A percentile compares a stretch with the other conserved stretches of the same genome.
Evolutionary conservation across 495 filamentous ascomycete species (phyloP).

Genomic region (Aspergillus bertholletiae): DNA sequence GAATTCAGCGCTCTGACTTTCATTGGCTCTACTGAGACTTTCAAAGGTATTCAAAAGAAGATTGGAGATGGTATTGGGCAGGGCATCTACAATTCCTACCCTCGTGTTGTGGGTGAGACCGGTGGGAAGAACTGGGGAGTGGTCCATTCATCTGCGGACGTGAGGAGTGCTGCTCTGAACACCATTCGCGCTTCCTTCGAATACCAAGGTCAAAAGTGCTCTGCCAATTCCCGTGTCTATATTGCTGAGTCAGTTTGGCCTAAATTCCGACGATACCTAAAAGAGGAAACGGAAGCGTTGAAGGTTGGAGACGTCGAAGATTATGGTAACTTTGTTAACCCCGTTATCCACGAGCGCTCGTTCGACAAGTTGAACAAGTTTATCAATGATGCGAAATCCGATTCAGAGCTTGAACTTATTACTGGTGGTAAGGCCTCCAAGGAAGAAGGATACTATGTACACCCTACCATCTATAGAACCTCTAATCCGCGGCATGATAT

Average conservation of each 20-base stretch:
- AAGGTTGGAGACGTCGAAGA: constrained; percentile 54
- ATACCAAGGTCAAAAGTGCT: constrained; percentile 87
- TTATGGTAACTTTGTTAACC: constrained; percentile 66
- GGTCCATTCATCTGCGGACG: constrained; percentile 67
- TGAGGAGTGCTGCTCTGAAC: constrained; percentile 69
- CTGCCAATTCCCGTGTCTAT: constrained; percentile 73
- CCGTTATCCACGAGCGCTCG: constrained; percentile 67
- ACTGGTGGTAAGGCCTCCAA: constrained; percentile 67
- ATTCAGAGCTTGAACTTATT: constrained; percentile 59
- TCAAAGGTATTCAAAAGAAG: constrained; percentile 67
- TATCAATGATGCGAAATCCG: constrained; percentile 62
- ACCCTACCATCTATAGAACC: constrained; percentile 67
- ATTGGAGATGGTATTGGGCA: constrained; percentile 67
- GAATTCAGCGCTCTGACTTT: constrained; percentile 76
- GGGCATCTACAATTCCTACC: constrained; percentile 66
- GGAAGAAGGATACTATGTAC: constrained; percentile 62
- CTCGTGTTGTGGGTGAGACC: constrained; percentile 79
- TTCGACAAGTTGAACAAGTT: constrained; percentile 63
- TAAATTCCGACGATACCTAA: constrained; percentile 54
- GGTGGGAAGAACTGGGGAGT: constrained; percentile 89
- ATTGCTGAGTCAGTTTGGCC: constrained; percentile 64
- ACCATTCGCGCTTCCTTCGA: constrained; percentile 84
- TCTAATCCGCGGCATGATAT: constrained; percentile 59
- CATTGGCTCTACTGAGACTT: constrained; percentile 74
- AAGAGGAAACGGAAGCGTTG: constrained; percentile 23